Conservation (phyloP, 768 basidiomycete genomes). For the Gyrodon lividus region DNA sequence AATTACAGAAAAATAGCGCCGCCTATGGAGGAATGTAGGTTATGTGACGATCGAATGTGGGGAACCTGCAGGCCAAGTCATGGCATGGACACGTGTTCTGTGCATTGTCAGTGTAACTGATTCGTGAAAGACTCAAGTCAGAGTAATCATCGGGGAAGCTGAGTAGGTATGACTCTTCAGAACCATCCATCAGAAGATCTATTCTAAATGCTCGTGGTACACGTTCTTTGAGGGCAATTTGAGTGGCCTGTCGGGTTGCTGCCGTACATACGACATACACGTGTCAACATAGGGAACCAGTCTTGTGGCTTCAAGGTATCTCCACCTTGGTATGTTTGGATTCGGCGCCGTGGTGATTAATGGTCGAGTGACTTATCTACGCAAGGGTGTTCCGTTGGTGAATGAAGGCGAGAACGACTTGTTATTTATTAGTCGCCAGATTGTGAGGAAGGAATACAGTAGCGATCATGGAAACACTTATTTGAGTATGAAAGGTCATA, state of each 20-base stretch:
- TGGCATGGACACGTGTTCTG: conserved; percentile 25
- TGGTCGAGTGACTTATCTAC: background rate
- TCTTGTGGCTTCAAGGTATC: background rate
- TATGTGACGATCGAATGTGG: conserved; percentile 10
- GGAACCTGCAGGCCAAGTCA: conserved; percentile 12
- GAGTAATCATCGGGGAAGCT: conserved; percentile 1
- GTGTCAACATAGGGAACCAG: background rate
- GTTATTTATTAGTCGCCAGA: too few relatives aligned
- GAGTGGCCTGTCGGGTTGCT: conserved; percentile 15
- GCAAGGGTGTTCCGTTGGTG: background rate
- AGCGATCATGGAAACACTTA: too few relatives aligned
- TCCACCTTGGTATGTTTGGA: background rate
- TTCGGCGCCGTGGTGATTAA: background rate
- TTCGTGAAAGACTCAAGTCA: conserved; percentile 13
- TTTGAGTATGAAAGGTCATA: too few relatives aligned
- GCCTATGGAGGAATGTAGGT: conserved; percentile 10
- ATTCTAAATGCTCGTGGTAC: background rate
- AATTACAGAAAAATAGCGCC: conserved; percentile 8
- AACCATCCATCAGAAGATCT: conserved; percentile 13
- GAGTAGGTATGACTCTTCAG: conserved; percentile 6
- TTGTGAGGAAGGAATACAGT: too few relatives aligned
- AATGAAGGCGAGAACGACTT: too few relatives aligned
- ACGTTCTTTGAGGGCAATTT: background rate
- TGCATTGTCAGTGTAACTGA: conserved; percentile 13
- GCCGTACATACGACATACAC: conserved; percentile 20